phyloP scores from a whole-genome alignment of 331 rosid genomes.

The Malus hybrid region DNA sequence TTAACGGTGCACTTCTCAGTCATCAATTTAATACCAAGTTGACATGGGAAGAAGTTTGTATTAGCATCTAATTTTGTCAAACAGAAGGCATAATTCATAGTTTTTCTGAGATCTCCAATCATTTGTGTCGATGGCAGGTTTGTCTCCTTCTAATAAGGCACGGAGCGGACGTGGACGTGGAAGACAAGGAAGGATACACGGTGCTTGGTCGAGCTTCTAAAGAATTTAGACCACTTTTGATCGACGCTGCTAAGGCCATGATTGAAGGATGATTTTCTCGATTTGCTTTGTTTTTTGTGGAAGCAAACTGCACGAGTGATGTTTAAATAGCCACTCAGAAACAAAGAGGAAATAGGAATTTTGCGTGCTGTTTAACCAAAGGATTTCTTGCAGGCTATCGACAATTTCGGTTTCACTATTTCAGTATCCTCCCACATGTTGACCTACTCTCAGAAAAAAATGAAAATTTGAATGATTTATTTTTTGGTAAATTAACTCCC shows the following conservation, averaged over 20 bases:
- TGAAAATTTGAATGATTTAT: too few species aligned
- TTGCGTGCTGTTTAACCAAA: neutral
- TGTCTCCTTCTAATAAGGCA: constrained; percentile 79
- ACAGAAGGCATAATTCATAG: neutral
- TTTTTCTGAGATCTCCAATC: neutral
- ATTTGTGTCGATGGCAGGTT: constrained; percentile 32
- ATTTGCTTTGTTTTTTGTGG: neutral
- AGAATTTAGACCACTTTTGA: constrained; percentile 49
- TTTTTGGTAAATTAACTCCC: too few species aligned
- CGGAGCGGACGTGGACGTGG: constrained; percentile 88
- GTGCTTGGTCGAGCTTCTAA: constrained; percentile 81
- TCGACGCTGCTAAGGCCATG: constrained; percentile 93
- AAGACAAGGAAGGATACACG: constrained; percentile 90
- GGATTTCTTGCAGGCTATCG: neutral
- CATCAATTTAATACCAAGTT: neutral
- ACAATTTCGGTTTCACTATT: neutral
- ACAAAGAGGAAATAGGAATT: neutral
- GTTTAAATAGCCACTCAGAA: neutral
- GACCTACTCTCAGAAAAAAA: neutral
- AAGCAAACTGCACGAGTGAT: neutral
- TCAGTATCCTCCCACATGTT: neutral
- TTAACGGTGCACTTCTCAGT: neutral
- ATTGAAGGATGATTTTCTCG: constrained; percentile 40
- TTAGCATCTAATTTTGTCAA: neutral
- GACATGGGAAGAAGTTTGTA: neutral